Evolutionary conservation across 2,329 filamentous ascomycete species (phyloP).

Genomic region (Gliomastix tumulicola): DNA sequence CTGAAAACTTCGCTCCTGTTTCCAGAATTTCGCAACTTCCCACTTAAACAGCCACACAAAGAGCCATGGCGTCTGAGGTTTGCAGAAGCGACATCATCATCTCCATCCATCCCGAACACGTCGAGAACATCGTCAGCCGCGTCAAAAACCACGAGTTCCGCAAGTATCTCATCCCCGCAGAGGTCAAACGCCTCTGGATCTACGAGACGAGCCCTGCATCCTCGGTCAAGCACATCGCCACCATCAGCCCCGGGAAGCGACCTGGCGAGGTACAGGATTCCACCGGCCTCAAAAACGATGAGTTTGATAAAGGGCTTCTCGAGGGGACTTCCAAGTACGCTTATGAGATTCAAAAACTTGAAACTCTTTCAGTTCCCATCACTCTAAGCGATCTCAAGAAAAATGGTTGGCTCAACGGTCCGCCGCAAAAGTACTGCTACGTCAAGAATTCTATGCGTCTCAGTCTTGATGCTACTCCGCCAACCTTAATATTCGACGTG

Average conservation of each 20-base stretch:
- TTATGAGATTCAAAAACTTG: neutral
- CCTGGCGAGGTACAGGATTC: slow-evolving; percentile 39
- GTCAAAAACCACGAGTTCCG: slow-evolving; percentile 47
- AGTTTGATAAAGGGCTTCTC: neutral
- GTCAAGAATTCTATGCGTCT: neutral
- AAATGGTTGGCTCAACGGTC: slow-evolving; percentile 10
- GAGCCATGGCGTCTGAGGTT: too few species aligned
- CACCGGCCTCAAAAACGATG: slow-evolving; percentile 36
- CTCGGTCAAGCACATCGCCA: slow-evolving; percentile 45
- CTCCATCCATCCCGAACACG: slow-evolving; percentile 33
- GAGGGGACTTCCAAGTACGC: neutral
- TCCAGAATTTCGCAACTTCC: too few species aligned
- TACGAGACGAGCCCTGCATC: slow-evolving; percentile 40
- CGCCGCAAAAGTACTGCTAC: neutral
- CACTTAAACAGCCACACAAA: too few species aligned
- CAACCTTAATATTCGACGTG: too few species aligned
- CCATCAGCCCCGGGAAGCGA: slow-evolving; percentile 32
- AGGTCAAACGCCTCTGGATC: slow-evolving; percentile 47
- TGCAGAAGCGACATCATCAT: slow-evolving; percentile 42
- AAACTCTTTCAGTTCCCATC: neutral
- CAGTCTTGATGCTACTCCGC: too few species aligned
- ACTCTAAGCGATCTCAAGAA: slow-evolving; percentile 2
- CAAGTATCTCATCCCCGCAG: slow-evolving; percentile 37
- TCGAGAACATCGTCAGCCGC: slow-evolving; percentile 35
- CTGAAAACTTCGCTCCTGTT: too few species aligned